These are phyloP conservation scores for Asterophora parasitica DNA, from an alignment of 768 basidiomycete genomes.

Conservation along the genomic window DNA sequence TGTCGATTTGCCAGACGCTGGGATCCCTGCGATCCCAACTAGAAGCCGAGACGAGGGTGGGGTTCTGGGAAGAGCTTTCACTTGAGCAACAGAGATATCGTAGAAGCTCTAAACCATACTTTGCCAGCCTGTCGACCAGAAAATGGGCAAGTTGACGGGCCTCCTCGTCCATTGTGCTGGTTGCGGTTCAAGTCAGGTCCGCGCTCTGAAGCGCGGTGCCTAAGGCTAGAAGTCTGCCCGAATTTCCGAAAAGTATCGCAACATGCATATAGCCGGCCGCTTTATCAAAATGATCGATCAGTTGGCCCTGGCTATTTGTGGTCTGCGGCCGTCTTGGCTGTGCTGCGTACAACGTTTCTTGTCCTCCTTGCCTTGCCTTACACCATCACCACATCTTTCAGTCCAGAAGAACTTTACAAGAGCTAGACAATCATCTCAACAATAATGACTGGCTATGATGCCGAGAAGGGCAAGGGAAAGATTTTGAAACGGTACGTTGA, in stretches of 20 bases:
- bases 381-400: not conserved
- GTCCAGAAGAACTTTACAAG: too few species aligned
- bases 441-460: conserved; percentile 24
- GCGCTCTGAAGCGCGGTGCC: not conserved
- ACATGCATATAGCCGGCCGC: too few species aligned
- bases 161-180: conserved; percentile 32
- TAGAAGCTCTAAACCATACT: conserved; percentile 26
- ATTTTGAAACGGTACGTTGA: conserved; percentile 37
- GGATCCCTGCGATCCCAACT: conserved; percentile 72
- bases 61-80: conserved; percentile 24
- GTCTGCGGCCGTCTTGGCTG: not conserved
- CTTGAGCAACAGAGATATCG: conserved; percentile 1
- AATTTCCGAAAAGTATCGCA: conserved; percentile 1
- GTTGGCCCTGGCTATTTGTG: conserved; percentile 1
- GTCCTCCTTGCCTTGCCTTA: not conserved
- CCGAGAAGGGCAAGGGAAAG: conserved; percentile 23
- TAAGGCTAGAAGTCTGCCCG: not conserved
- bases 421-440: not conserved
- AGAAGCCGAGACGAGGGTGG: conserved; percentile 45
- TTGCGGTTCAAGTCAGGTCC: not conserved
- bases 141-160: conserved; percentile 34
- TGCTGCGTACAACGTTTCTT: conserved; percentile 8
- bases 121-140: conserved; percentile 31
- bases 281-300: too few species aligned
- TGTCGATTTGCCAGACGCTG: conserved; percentile 86